Evolutionary conservation across 1,284 basidiomycete genomes (phyloP), one percentile per base, ranked within the genome.

Genomic region (Quambalaria eucalypti): DNA sequence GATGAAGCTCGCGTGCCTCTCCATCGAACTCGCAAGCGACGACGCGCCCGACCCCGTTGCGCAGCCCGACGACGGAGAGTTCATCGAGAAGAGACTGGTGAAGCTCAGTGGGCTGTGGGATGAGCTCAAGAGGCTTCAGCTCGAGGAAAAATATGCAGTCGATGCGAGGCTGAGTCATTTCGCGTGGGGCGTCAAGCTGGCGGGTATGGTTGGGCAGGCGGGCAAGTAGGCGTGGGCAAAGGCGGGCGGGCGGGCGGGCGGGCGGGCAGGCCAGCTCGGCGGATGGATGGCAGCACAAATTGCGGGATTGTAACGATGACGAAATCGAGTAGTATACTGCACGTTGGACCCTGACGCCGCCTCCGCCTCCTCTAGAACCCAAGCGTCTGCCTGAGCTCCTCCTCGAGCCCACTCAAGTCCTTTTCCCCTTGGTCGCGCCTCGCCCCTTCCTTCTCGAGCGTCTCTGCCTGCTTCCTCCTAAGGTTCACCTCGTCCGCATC

Each of bases 391-490:
- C 68, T 57, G 25, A 72, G 47, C 40, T 70, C 66, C 2, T 72
- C 65, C 38, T 70, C 69, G 1, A 71, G 29, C 23, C 51, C 57
- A 26, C 49, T 16, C 29, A 59, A 44, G 38, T 48, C 46, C 26
- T 50, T 51, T 36, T 51, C 52, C 3, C 14, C 85, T 5, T 81
- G 86, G 31, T 70, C 87, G 48, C 76, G 87, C 58, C 76, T 81
- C 57, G 74, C 77, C 2, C 77, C 79, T 38, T 40, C 51, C 46
- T 50, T 48, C 40, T 23, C 80, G 80, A 65, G 82, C 83, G 19
- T 88, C 87, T 76, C 77, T 87, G 80, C 86, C 0, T 25, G 3
- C 5, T 26, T 53, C 23, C 66, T 61, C 33, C 56, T 60, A 1
- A 26, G 14, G 16, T 46, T 26, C 6, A 46, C 42, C 25, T 33